Conservation (phyloP, 495 filamentous ascomycete species). For the Neurospora tetraspora region DNA sequence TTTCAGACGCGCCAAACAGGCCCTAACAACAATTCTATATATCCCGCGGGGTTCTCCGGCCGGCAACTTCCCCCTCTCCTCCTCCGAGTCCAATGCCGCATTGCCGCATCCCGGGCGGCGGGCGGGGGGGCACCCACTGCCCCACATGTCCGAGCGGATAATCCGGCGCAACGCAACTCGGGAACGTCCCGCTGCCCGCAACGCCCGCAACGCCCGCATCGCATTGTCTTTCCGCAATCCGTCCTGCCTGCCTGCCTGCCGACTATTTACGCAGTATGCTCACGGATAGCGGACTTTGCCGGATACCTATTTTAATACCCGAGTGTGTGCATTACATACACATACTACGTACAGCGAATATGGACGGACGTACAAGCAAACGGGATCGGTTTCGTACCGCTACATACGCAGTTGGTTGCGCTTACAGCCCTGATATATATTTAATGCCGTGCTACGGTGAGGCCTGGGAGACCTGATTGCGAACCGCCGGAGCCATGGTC, state of each 20-base stretch:
- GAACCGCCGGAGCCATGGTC: neutral
- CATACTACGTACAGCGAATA: neutral
- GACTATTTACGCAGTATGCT: neutral
- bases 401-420: neutral
- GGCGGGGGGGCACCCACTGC: neutral
- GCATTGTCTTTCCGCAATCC: neutral
- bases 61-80: neutral
- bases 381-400: neutral
- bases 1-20: too few relatives aligned
- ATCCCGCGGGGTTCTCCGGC: neutral
- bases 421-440: neutral
- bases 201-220: neutral
- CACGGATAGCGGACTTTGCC: neutral
- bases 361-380: neutral
- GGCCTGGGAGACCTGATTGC: neutral
- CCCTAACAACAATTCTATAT: neutral
- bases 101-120: neutral
- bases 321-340: neutral
- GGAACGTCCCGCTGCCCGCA: neutral
- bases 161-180: neutral
- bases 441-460: neutral
- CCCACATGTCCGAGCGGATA: neutral
- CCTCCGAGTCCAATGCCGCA: neutral
- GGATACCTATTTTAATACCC: neutral
- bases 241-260: neutral